phyloP scores from a whole-genome alignment of 768 basidiomycete species.

The Naganishia antarctica region DNA sequence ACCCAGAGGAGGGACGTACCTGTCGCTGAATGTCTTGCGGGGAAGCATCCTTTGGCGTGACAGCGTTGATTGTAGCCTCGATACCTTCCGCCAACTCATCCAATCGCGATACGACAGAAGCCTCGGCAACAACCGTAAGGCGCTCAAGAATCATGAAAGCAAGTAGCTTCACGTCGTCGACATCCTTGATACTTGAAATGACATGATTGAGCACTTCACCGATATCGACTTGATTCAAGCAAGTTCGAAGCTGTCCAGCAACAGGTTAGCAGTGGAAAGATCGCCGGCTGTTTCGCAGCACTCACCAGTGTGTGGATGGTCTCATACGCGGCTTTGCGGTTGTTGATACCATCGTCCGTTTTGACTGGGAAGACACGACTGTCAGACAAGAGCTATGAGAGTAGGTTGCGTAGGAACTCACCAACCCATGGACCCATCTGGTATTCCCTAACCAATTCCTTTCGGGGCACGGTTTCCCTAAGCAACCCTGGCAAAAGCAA shows the following conservation, averaged over 20 bases:
- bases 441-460: conserved; percentile 48
- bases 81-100: conserved; percentile 61
- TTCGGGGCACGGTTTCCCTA: conserved; percentile 73
- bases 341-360: conserved; percentile 92
- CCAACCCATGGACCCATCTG: conserved; percentile 46
- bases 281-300: neutral
- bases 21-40: conserved; percentile 85
- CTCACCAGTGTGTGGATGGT: conserved; percentile 89
- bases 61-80: conserved; percentile 75
- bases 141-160: conserved; percentile 93
- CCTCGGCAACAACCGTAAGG: conserved; percentile 77
- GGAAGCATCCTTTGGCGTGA: conserved; percentile 83
- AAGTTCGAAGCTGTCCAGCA: conserved; percentile 75
- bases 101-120: conserved; percentile 57
- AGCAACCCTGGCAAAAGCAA: conserved; percentile 76
- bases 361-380: conserved; percentile 51
- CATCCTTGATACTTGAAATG: conserved; percentile 76
- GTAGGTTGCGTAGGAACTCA: conserved; percentile 23
- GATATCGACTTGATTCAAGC: conserved; percentile 78
- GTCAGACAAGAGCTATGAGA: neutral
- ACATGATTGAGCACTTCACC: conserved; percentile 77
- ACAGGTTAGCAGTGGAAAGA: neutral
- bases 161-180: conserved; percentile 95
- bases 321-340: conserved; percentile 94
- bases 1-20: conserved; percentile 29